phyloP scores from a whole-genome alignment of 75 land plant genomes.

The Ceratopteris richardii region DNA sequence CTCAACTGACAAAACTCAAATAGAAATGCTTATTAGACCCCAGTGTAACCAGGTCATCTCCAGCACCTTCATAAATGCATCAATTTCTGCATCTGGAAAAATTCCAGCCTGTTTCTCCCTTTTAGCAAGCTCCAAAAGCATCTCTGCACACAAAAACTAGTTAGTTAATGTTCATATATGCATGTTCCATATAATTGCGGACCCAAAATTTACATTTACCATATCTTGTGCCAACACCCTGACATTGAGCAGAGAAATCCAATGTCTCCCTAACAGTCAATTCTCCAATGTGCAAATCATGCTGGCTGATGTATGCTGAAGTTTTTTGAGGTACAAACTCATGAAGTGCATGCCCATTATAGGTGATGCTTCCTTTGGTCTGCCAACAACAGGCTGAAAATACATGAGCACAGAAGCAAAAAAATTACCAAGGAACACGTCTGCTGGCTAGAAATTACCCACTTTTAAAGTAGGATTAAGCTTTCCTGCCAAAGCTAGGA shows the following conservation, averaged over 20 bases:
- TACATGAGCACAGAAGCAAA: too few relatives aligned
- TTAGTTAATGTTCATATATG: background rate
- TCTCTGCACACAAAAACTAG: slow-evolving; percentile 8
- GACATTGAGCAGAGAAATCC: slow-evolving; percentile 21
- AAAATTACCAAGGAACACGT: too few relatives aligned
- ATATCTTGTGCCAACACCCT: slow-evolving; percentile 23
- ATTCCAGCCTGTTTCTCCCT: slow-evolving; percentile 34
- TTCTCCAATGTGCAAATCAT: slow-evolving; percentile 14
- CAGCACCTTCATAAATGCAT: slow-evolving; percentile 37
- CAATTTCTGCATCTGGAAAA: slow-evolving; percentile 35
- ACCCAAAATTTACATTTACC: background rate
- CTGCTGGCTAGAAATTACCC: too few relatives aligned
- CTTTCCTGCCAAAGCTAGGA: slow-evolving; percentile 17
- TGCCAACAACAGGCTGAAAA: background rate
- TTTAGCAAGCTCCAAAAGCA: slow-evolving; percentile 26
- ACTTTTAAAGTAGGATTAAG: slow-evolving; percentile 8
- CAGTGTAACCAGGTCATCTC: background rate
- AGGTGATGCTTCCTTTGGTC: slow-evolving; percentile 39
- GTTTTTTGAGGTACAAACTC: slow-evolving; percentile 27
- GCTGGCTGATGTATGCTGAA: slow-evolving; percentile 21
- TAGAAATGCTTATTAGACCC: background rate
- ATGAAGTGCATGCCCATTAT: slow-evolving; percentile 13
- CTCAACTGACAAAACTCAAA: too few relatives aligned
- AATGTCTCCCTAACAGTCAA: slow-evolving; percentile 26
- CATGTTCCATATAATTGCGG: background rate